Percentiles rank a stretch among this genome's conserved stretches.
Evolutionary conservation across 2,329 filamentous ascomycete species (phyloP).

Genomic region (Aspergillus clavatus): DNA sequence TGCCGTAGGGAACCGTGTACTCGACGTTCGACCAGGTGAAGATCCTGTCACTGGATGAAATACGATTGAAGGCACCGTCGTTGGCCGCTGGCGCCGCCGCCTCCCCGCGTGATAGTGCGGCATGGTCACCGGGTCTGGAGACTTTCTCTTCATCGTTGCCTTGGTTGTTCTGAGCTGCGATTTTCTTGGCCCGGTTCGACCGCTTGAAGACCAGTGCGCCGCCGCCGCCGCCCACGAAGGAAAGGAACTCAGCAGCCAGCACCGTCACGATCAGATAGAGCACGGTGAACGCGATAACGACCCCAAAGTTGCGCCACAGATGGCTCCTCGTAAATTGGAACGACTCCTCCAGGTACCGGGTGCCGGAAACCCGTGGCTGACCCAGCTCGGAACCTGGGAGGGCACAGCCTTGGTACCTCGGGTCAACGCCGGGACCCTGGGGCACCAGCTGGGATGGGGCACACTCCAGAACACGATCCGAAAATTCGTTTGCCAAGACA

Average conservation of each 20-base stretch:
- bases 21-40: conserved; percentile 69
- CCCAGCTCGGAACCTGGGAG: conserved; percentile 55
- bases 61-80: conserved; percentile 34
- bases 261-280: conserved; percentile 70
- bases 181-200: conserved; percentile 56
- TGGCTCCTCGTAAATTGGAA: conserved; percentile 56
- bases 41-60: conserved; percentile 56
- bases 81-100: conserved; percentile 21
- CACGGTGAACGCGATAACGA: conserved; percentile 69
- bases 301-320: conserved; percentile 70
- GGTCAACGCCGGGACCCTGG: conserved; percentile 51
- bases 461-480: conserved; percentile 54
- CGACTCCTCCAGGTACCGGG: conserved; percentile 50
- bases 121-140: conserved; percentile 23
- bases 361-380: conserved; percentile 48
- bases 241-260: conserved; percentile 63
- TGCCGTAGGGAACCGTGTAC: conserved; percentile 67
- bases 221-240: conserved; percentile 58
- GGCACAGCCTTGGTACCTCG: conserved; percentile 58
- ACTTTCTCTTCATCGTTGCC: conserved; percentile 57
- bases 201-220: conserved; percentile 69
- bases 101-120: conserved; percentile 26
- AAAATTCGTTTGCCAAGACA: conserved; percentile 63
- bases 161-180: conserved; percentile 41
- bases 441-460: conserved; percentile 57